phyloP scores from a whole-genome alignment of 495 filamentous ascomycete species.

The Cercophora newfieldiana region DNA sequence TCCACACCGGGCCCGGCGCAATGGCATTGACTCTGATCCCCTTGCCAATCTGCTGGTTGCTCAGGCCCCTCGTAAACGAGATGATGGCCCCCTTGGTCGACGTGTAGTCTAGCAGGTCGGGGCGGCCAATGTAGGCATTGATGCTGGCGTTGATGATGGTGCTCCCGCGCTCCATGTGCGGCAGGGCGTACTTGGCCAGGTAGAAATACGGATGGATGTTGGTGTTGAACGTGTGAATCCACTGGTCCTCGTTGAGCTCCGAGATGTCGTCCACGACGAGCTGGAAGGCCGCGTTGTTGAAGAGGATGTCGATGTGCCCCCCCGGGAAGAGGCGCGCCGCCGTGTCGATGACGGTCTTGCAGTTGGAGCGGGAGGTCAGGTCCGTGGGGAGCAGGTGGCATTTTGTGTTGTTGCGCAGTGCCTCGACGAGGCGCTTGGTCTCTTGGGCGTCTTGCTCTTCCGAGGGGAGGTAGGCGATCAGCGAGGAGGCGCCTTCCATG shows the following conservation, averaged over 20 bases:
- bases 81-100: slow-evolving; percentile 82
- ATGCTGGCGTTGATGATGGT: slow-evolving; percentile 81
- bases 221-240: slow-evolving; percentile 71
- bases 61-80: slow-evolving; percentile 75
- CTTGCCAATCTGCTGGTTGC: slow-evolving; percentile 68
- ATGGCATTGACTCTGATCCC: slow-evolving; percentile 83
- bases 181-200: slow-evolving; percentile 74
- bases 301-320: slow-evolving; percentile 66
- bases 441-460: slow-evolving; percentile 77
- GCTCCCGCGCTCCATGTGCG: slow-evolving; percentile 72
- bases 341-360: slow-evolving; percentile 66
- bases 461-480: slow-evolving; percentile 73
- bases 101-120: slow-evolving; percentile 84
- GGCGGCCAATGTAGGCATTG: slow-evolving; percentile 80
- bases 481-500: slow-evolving; percentile 76
- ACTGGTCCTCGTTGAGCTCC: slow-evolving; percentile 78
- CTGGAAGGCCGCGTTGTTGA: slow-evolving; percentile 80
- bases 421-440: slow-evolving; percentile 67
- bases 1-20: slow-evolving; percentile 83
- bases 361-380: slow-evolving; percentile 62
- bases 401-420: slow-evolving; percentile 60
- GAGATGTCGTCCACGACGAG: slow-evolving; percentile 72
- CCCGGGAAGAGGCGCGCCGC: slow-evolving; percentile 65
- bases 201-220: slow-evolving; percentile 77
- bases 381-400: slow-evolving; percentile 63